Evolutionary conservation across 2,329 filamentous ascomycete genomes (phyloP), one percentile per base, ranked within the genome.

Genomic region (Trichophyton simii): DNA sequence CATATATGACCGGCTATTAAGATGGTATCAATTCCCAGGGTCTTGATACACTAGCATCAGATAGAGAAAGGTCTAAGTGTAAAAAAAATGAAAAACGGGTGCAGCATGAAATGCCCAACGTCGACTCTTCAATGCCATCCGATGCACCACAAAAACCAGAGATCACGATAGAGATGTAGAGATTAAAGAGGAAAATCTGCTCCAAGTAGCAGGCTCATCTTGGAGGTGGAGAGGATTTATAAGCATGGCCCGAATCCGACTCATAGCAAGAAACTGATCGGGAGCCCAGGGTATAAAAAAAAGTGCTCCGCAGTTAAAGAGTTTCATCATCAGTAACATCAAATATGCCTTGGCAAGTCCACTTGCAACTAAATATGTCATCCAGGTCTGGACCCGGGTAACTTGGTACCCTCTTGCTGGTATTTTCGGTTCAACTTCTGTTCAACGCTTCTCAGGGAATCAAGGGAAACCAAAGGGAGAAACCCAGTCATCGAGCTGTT

Each of bases 151-250:
- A 25, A 15, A 31, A 28, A 13, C 11, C 6, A 2, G 20, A 22
- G 4, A 52, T 20, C 15, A 15, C 25, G 8, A 22, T 9, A 52
- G 22, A 52, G 22, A n/a, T 28, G 11, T 9, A 52, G 22, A 52
- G 22, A n/a, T 28, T 8, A 52, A 52, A 52, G 28, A 9, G 5
- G 7, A 52, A 8, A 52, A 52, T 15, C 20, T 22, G n/a, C 28
- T 38, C 7, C 54, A 42, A 36, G 52, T 20, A 55, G 5, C 7
- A 36, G 5, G 34, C n/a, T 36, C 13, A 34, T 3, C 31, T 34
- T 28, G 52, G 52, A 55, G 52, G 52, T n/a, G 28, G 31, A 36
- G 28, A 55, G 28, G 28, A 55, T 55, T 55, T 55, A 55, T 55
- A 55, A 55, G 18, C 52, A 36, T 55, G 15, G 18, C 20, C 20